A percentile compares a stretch with the other conserved stretches of the same genome.
Evolutionary conservation across 1,139 yeast genomes (phyloP).

Genomic region (Arxiozyma slooffiae): DNA sequence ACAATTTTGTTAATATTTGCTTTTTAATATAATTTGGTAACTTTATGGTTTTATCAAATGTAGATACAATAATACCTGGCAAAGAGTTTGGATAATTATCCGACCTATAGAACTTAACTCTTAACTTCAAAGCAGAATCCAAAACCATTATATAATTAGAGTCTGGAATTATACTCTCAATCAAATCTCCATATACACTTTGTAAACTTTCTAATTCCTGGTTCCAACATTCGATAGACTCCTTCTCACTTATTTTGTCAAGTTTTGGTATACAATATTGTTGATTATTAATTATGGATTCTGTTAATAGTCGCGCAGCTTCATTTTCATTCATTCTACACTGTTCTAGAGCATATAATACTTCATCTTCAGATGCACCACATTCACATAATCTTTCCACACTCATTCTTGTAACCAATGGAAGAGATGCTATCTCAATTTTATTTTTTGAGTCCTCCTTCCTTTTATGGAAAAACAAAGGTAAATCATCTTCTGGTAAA

Average conservation of each 20-base stretch:
- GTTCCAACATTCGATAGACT: conserved; percentile 46
- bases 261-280: conserved; percentile 9
- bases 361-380: conserved; percentile 63
- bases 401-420: conserved; percentile 32
- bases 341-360: conserved; percentile 39
- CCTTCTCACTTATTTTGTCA: conserved; percentile 9
- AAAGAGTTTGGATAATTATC: conserved; percentile 46
- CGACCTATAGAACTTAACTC: conserved; percentile 45
- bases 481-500: conserved; percentile 89
- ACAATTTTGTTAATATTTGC: conserved; percentile 46
- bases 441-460: conserved; percentile 40
- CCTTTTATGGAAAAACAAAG: conserved; percentile 36
- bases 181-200: conserved; percentile 39
- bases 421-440: conserved; percentile 37
- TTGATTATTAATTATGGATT: conserved; percentile 15
- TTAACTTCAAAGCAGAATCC: conserved; percentile 29
- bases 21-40: conserved; percentile 69
- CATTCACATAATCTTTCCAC: conserved; percentile 50
- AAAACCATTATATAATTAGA: conserved; percentile 17
- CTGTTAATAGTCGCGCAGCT: conserved; percentile 46
- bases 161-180: conserved; percentile 16
- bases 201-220: conserved; percentile 67
- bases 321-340: conserved; percentile 39
- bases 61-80: conserved; percentile 54
- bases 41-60: conserved; percentile 38